Conservation (phyloP, 345 rosid species). For the Hibiscus mutabilis region DNA sequence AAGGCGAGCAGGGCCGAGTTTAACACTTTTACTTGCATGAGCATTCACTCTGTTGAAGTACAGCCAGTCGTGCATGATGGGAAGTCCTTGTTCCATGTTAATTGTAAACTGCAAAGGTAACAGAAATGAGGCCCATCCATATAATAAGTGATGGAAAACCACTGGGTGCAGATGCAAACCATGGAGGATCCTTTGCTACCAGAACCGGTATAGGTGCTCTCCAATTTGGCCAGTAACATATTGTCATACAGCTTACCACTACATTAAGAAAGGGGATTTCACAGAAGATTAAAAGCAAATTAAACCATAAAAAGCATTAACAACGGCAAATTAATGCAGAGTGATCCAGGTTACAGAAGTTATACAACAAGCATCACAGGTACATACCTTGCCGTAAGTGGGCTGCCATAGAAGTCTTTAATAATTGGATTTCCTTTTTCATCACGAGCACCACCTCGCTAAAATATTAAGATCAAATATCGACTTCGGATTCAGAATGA, state of each 20-base stretch:
- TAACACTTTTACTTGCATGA: conserved; percentile 73
- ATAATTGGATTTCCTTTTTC: conserved; percentile 74
- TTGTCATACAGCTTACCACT: conserved; percentile 84
- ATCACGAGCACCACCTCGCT: conserved; percentile 84
- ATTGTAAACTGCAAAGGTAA: conserved; percentile 56
- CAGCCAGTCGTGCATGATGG: conserved; percentile 78
- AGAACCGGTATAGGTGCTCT: conserved; percentile 85
- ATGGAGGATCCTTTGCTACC: conserved; percentile 87
- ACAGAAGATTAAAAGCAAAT: conserved; percentile 11
- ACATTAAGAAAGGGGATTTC: conserved; percentile 21
- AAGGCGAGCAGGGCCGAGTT: conserved; percentile 72
- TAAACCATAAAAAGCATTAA: background rate
- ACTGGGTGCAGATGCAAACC: conserved; percentile 42
- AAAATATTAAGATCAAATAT: conserved; percentile 11
- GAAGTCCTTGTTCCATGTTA: conserved; percentile 93
- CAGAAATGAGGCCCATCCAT: conserved; percentile 13
- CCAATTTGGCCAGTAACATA: conserved; percentile 70
- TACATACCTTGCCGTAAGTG: conserved; percentile 84
- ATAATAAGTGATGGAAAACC: background rate
- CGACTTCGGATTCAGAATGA: background rate
- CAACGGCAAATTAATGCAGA: background rate
- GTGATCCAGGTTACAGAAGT: background rate
- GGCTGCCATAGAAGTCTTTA: conserved; percentile 76
- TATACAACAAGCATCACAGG: conserved; percentile 3
- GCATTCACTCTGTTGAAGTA: conserved; percentile 84